phyloP scores from a whole-genome alignment of 2,329 filamentous ascomycete genomes.

The Calycina herbarum region DNA sequence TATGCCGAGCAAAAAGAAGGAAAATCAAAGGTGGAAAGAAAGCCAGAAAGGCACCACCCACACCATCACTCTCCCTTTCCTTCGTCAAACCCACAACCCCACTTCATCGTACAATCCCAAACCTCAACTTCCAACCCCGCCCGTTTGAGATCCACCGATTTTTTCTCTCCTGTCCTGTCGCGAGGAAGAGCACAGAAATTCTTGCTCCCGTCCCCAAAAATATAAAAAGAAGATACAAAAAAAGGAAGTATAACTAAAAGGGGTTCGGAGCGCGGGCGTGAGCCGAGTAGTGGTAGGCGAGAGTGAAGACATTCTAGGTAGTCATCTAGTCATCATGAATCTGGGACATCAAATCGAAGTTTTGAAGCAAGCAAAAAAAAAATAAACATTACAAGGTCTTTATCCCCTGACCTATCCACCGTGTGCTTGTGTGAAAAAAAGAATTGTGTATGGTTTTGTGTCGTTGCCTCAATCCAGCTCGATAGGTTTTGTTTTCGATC shows the following conservation, averaged over 20 bases:
- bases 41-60: neutral
- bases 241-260: slow-evolving; percentile 8
- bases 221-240: slow-evolving; percentile 11
- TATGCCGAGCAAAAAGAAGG: neutral
- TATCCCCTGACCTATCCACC: neutral
- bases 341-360: slow-evolving; percentile 10
- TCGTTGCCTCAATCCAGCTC: slow-evolving; percentile 25
- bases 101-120: neutral
- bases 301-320: neutral
- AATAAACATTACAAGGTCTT: slow-evolving; percentile 16
- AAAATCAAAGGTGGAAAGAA: neutral
- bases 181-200: neutral
- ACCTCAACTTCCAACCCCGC: neutral
- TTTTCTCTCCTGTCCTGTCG: neutral
- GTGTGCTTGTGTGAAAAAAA: neutral
- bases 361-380: slow-evolving; percentile 14
- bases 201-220: neutral
- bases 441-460: neutral
- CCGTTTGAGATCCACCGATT: neutral
- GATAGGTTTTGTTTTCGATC: slow-evolving; percentile 33
- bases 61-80: neutral
- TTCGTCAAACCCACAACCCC: neutral
- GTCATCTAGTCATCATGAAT: slow-evolving; percentile 10
- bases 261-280: neutral
- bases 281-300: neutral